Percentiles rank a stretch among this genome's conserved stretches.
Conservation (phyloP, 164 flowering plant species). For the Brasenia schreberi region DNA sequence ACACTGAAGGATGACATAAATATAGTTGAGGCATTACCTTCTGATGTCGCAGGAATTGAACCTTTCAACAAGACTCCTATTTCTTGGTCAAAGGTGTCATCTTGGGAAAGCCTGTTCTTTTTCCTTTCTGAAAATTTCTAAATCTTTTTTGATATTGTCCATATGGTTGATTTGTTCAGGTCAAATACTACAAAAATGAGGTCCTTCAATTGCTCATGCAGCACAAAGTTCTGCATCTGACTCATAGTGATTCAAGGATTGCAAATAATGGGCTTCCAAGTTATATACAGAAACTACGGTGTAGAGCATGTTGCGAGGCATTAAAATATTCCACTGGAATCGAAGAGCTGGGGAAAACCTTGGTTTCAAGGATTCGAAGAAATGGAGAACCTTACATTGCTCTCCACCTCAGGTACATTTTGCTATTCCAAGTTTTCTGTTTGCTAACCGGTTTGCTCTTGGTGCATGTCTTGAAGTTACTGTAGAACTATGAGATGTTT, state of each 20-base stretch:
- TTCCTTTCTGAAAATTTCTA: no score
- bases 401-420: constrained; percentile 1
- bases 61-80: background rate
- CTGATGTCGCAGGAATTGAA: background rate
- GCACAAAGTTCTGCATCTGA: background rate
- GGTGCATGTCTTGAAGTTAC: background rate
- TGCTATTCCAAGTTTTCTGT: background rate
- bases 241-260: background rate
- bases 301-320: background rate
- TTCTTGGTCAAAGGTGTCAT: constrained; percentile 1
- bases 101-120: background rate
- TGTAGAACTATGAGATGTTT: background rate
- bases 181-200: background rate
- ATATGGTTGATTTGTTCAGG: background rate
- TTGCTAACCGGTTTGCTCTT: background rate
- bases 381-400: background rate
- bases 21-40: background rate
- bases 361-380: background rate
- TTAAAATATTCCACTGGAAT: background rate
- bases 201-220: background rate
- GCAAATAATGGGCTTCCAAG: constrained; percentile 1
- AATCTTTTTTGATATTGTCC: background rate
- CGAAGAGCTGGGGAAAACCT: background rate
- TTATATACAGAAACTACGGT: background rate
- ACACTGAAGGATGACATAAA: background rate